phyloP scores from a whole-genome alignment of 805 yeast species.

The Metschnikowia gruessii region DNA sequence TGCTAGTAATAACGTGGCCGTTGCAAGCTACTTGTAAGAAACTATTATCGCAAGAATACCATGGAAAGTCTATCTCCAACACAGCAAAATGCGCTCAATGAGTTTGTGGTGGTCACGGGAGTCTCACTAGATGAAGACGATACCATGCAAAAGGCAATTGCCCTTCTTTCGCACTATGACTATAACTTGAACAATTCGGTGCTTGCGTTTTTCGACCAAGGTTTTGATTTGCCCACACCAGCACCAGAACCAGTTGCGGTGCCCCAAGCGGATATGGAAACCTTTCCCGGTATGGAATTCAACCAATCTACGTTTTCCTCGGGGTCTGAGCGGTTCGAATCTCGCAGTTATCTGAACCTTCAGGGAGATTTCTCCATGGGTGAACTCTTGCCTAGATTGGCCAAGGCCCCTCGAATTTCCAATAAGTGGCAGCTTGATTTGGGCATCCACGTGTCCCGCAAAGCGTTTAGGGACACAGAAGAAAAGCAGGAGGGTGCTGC shows the following conservation, averaged over 20 bases:
- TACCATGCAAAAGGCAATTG: slow-evolving; percentile 10
- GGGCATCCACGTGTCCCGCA: slow-evolving; percentile 37
- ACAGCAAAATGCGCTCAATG: slow-evolving; percentile 15
- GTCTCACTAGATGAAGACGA: slow-evolving; percentile 15
- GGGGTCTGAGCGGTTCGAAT: slow-evolving; percentile 17
- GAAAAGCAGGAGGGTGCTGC: background rate
- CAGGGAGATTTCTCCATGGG: slow-evolving; percentile 29
- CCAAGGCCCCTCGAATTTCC: slow-evolving; percentile 39
- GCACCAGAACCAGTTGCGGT: background rate
- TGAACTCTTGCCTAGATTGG: slow-evolving; percentile 34
- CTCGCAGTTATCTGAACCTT: slow-evolving; percentile 19
- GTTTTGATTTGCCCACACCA: slow-evolving; percentile 27
- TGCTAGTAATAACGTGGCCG: no score
- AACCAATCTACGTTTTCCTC: slow-evolving; percentile 3
- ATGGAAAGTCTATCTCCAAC: slow-evolving; percentile 13
- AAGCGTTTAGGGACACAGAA: slow-evolving; percentile 14
- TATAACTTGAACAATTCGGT: slow-evolving; percentile 63
- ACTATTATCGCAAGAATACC: background rate
- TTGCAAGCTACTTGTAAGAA: no score
- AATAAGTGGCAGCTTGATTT: slow-evolving; percentile 43
- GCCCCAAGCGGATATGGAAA: background rate
- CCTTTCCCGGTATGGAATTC: background rate
- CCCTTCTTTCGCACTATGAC: slow-evolving; percentile 22
- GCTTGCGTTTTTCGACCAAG: slow-evolving; percentile 56
- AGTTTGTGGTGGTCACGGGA: slow-evolving; percentile 19